A percentile compares a stretch with the other conserved stretches of the same genome.
phyloP scores from a whole-genome alignment of 345 rosid genomes.

The Salix viminalis region DNA sequence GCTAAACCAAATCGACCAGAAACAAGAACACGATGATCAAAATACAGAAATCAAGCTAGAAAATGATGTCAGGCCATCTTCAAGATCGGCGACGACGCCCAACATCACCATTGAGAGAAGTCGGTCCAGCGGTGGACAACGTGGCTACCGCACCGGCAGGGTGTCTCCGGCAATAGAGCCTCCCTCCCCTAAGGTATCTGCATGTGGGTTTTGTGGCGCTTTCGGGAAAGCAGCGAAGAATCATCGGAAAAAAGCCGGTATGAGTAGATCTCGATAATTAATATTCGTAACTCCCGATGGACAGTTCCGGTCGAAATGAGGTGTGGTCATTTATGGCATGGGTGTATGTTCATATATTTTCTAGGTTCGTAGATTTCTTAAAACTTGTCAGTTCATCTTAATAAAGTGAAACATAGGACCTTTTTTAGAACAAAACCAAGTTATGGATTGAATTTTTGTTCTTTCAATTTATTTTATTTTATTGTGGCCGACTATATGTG shows the following conservation, averaged over 20 bases:
- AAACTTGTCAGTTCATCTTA: constrained; percentile 16
- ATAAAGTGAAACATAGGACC: constrained; percentile 21
- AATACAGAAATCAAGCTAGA: constrained; percentile 21
- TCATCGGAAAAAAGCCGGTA: constrained; percentile 43
- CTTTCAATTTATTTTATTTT: not conserved
- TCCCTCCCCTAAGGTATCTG: constrained; percentile 79
- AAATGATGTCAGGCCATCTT: constrained; percentile 40
- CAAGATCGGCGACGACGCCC: constrained; percentile 11
- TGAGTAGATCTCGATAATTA: constrained; percentile 58
- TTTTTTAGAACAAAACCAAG: not conserved
- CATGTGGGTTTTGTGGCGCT: constrained; percentile 76
- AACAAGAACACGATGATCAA: constrained; percentile 21
- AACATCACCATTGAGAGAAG: constrained; percentile 55
- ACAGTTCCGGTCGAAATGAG: constrained; percentile 21
- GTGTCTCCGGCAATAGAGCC: constrained; percentile 85
- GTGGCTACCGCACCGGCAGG: constrained; percentile 71
- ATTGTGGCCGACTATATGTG: not conserved
- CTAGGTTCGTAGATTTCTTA: not conserved
- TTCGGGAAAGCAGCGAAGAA: constrained; percentile 49
- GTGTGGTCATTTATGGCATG: not conserved
- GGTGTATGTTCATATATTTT: not conserved
- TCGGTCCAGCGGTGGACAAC: constrained; percentile 73
- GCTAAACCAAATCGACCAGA: constrained; percentile 33
- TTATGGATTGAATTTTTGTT: not conserved
- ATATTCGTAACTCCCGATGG: constrained; percentile 4